These are phyloP conservation scores for Metarhizium guizhouense DNA, from an alignment of 2,329 filamentous ascomycete genomes.

Conservation along the genomic window DNA sequence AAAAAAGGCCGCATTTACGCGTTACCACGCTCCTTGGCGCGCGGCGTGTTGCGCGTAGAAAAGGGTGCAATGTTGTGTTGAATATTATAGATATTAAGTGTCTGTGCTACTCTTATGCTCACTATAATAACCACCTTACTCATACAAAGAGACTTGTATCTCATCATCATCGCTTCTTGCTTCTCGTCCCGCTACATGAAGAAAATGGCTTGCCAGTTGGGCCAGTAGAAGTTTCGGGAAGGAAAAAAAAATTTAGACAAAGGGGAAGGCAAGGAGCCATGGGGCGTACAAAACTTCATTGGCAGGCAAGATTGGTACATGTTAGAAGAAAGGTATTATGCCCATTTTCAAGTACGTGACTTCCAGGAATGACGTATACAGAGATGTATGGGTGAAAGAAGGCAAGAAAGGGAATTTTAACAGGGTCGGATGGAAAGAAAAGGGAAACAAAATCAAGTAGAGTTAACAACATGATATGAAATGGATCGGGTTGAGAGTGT, in stretches of 20 bases:
- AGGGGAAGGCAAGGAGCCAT: neutral
- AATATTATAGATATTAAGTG: neutral
- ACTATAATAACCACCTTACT: neutral
- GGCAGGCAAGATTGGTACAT: neutral
- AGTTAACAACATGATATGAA: neutral
- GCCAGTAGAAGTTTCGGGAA: neutral
- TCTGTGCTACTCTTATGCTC: neutral
- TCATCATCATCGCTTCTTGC: neutral
- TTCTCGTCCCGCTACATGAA: neutral
- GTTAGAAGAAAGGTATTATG: neutral
- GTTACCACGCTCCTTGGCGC: too few species aligned
- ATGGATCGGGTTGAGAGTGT: neutral
- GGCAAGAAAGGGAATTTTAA: neutral
- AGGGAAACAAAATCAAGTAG: neutral
- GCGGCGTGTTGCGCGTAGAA: too few species aligned
- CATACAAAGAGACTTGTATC: neutral
- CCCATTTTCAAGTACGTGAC: neutral
- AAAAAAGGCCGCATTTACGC: too few species aligned
- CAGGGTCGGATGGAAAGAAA: neutral
- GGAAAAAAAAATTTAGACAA: neutral
- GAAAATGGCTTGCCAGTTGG: neutral
- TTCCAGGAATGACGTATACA: neutral
- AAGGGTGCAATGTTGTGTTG: neutral
- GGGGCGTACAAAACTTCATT: neutral
- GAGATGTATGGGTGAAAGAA: neutral